Evolutionary conservation across 352 stramenopile genomes (phyloP), one percentile per base, ranked within the genome.

Genomic region (Phytopythium boreale): DNA sequence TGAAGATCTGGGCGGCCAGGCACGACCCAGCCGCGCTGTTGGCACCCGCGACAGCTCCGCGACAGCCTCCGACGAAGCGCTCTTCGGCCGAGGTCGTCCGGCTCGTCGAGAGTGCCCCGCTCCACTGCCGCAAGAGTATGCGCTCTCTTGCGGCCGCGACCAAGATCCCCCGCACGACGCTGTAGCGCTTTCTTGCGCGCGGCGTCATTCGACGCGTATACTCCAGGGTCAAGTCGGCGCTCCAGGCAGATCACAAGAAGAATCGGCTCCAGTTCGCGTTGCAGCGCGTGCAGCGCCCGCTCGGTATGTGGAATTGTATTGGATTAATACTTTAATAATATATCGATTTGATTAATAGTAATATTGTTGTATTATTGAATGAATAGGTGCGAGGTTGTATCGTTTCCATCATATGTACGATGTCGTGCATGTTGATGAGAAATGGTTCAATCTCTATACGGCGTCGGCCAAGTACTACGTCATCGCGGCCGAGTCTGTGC

Each of bases 361-460:
- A 26, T 55, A 31, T 27, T 51, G 20, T 36, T 58, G 46, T 26
- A 17, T 46, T 41, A 55, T 43, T 36, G 22, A 3, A 36, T 36
- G 3, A 8, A 36, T 62, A 66, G 64, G 58, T 4, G 43, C 10
- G 0, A 22, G n/a, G 20, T 50, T n/a, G n/a, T 63, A 44, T 60
- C 24, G 59, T 20, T 34, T 59, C 7, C 17, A 69, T 58, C 34
- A 62, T 43, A 69, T 66, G 52, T 70, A 61, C 5, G 59, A 66
- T 50, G 22, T 47, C 26, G 44, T 66, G 4, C 53, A 69, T 53
- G 26, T 56, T 17, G 59, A 69, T 56, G 64, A 62, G 36, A 74
- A 70, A 27, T 70, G 67, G 59, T 67, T 67, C 37, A 70, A 67
- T 37, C 20, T 74, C 14, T 63, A 63, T 46, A 36, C 31, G 31